Evolutionary conservation across 352 stramenopile species (phyloP), one percentile per base, ranked within the genome.

Genomic region (Phytopythium boreale): DNA sequence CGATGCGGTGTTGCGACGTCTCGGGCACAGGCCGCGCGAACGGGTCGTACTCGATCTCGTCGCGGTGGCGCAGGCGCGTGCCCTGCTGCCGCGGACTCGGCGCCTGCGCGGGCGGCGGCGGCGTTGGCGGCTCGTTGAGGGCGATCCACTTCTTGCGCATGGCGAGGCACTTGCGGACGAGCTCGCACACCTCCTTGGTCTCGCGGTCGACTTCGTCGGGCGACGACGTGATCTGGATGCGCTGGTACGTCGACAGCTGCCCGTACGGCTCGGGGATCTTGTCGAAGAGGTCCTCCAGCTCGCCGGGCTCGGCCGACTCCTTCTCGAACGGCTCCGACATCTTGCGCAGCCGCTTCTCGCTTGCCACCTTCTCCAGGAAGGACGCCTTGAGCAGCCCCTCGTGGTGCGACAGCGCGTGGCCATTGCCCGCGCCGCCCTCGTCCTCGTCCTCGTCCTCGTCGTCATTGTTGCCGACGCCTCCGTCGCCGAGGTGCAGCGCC

Each of bases 201-300:
- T 96, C 87, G 57, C 69, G 66, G 61, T 96, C 87, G 20, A 87
- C 67, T 27, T 92, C 80, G 47, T 89, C 85, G 24, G 83, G 76
- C 7, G 69, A 59, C 9, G 70, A 79, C 52, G 84, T 90, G 63
- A 96, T 93, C 59, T 90, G 60, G 57, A 96, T 91, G 55, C 84
- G 84, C 67, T 94, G 82, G 69, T 89, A 96, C 20, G 74, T 70
- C 57, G 69, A 81, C 43, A 77, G 37, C 59, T 94, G 71, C 1
- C 79, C 80, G 71, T 94, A 96, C 20, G 87, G 87, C 72, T 90
- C 85, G 10, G 85, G 87, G 24, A 94, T 77, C 43, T 68, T 79
- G 60, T 96, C 84, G 67, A 96, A 96, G 24, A 96, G 70, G 57
- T 86, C 80, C 47, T 75, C 69, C 8, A 75, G 62, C 39, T 72